Conservation (phyloP, 306 rosid genomes). For the Rosa rugosa region DNA sequence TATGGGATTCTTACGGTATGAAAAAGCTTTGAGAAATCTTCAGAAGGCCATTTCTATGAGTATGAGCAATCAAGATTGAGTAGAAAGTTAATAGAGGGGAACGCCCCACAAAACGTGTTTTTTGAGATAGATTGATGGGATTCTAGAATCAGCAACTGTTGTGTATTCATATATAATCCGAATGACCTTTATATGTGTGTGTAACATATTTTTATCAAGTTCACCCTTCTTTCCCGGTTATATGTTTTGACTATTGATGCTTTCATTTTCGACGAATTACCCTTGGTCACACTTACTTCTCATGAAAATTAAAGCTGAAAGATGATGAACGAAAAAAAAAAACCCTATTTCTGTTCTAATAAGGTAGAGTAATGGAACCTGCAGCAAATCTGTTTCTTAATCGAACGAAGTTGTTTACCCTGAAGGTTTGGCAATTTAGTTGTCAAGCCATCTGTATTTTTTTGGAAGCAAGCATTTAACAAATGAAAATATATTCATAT, state of each 20-base stretch:
- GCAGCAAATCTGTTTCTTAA: not conserved
- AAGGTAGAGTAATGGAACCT: not conserved
- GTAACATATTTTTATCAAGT: not conserved
- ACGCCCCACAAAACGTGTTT: not conserved
- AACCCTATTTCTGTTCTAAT: not conserved
- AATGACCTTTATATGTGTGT: not conserved
- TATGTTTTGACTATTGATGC: not conserved
- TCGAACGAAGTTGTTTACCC: not conserved
- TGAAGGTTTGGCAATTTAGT: not conserved
- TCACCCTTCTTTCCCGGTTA: not conserved
- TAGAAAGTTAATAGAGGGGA: not conserved
- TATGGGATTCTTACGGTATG: slow-evolving; percentile 73
- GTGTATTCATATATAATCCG: not conserved
- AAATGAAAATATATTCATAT: too few relatives aligned
- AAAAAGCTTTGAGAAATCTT: slow-evolving; percentile 65
- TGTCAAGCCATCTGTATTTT: not conserved
- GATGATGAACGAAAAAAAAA: not conserved
- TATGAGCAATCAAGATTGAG: slow-evolving; percentile 13
- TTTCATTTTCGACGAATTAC: not conserved
- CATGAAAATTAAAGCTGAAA: not conserved
- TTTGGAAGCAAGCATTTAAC: not conserved
- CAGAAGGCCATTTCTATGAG: slow-evolving; percentile 59
- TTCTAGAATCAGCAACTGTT: not conserved
- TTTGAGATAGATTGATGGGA: not conserved
- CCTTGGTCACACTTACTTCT: not conserved